Evolutionary conservation across 2,329 filamentous ascomycete genomes (phyloP), one percentile per base, ranked within the genome.

Genomic region (Fusarium palustre): DNA sequence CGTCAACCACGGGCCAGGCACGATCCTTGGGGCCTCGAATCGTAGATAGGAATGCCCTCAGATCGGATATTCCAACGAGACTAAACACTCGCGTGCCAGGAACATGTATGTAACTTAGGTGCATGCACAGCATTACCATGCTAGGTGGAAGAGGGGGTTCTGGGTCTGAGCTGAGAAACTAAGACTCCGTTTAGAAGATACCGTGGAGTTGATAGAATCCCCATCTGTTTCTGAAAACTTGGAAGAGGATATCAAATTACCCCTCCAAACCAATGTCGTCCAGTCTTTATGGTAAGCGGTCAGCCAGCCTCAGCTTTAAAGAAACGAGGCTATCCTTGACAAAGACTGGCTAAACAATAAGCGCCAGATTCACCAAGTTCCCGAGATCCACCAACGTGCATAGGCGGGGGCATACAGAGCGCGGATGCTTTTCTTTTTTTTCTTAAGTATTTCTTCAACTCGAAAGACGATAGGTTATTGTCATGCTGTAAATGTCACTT

Each of bases 291-390:
- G 43, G 54, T 59, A 53, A 68, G 74, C 74, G 73, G 74, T 75
- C 74, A 75, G 72, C 69, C 73, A 75, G 74, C 73, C 73, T 75
- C 72, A 64, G 64, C 59, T 71, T 63, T 45, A 45, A 43, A 43
- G 60, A 66, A 67, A 70, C 71, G 71, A 75, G 73, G 73, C 68
- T 73, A 75, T 75, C 73, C 73, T 64, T 72, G 68, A 63, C 65
- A 59, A 36, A 49, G 71, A 42, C 58, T 55, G 47, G 57, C 52
- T 66, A 47, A 62, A 46, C 46, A 57, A 46, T 38, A 57, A 65
- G 60, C 60, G 60, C 48, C 55, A 56, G 53, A 69, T 69, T 50
- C 41, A 70, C 30, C 48, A 63, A 55, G 64, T 46, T 50, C n/a
- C 55, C 56, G 24, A 48, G 58, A 43, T 61, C 62, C 63, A 73